A percentile compares a stretch with the other conserved stretches of the same genome.
Evolutionary conservation across 352 stramenopile genomes (phyloP).

Genomic region (Globisporangium iwayamae): DNA sequence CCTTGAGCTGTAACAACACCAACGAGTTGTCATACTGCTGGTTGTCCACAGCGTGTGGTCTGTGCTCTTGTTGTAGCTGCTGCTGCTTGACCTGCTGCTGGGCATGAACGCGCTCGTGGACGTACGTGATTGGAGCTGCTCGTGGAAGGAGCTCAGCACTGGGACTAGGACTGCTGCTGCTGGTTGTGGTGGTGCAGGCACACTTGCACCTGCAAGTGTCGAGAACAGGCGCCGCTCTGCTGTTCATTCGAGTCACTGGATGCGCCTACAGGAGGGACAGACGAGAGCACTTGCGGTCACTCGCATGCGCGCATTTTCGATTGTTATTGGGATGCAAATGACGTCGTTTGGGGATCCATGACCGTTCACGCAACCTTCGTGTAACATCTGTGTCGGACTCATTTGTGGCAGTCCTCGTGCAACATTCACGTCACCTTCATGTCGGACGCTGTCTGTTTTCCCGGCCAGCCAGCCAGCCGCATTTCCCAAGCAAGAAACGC

Average conservation of each 20-base stretch:
- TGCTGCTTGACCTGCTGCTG: not conserved
- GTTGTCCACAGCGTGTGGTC: no score
- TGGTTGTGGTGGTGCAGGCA: not conserved
- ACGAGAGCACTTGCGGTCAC: not conserved
- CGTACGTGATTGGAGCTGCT: not conserved
- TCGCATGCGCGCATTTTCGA: not conserved
- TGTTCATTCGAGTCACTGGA: not conserved
- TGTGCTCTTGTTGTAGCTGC: not conserved
- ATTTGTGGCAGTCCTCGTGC: not conserved
- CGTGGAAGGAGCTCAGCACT: not conserved
- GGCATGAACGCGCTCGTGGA: no score
- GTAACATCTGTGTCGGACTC: not conserved
- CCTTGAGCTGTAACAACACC: slow-evolving; percentile 36
- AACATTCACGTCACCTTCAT: not conserved
- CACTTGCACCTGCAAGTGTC: not conserved
- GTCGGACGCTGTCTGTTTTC: not conserved
- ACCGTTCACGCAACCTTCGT: not conserved
- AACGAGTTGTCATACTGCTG: slow-evolving; percentile 3
- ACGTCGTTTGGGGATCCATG: slow-evolving; percentile 1
- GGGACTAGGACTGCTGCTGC: not conserved
- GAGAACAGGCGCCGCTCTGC: not conserved
- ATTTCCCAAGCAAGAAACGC: not conserved
- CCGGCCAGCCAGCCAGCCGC: not conserved
- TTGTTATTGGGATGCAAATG: not conserved
- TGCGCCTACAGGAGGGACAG: not conserved